Base-by-base conservation (phyloP, 2,329 filamentous ascomycete species). In the Biscogniauxia marginata region DNA sequence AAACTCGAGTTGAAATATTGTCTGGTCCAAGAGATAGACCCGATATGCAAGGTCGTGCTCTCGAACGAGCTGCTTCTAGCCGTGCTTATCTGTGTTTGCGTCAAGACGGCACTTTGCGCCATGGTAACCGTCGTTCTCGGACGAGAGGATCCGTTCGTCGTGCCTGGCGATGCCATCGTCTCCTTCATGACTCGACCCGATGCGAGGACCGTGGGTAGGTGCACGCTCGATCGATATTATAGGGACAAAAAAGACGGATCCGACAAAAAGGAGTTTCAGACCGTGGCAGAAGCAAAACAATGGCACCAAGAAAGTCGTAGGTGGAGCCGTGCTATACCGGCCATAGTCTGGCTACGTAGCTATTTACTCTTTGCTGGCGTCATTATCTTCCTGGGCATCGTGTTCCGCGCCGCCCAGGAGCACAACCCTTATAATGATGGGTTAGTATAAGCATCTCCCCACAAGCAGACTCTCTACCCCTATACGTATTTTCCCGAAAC, bases 111-210 rank as follows among this genome's bases (percentile, higher is more conserved):
- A 5, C 20, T 43, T 23, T 51, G 49, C 20, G 13, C 22, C 8
- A 23, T 44, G 9, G 39, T 52, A 7, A 46, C 30, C 39, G 6
- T 52, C 16, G 20, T 52, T 4, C 39, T 52, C 9, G 13, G 21
- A 7, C 7, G n/a, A 18, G 43, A 45, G 13, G 22, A 46, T 7
- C 18, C 52, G 20, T 20, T 54, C 7, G 52, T 54, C 13, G 21
- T 44, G 13, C 25, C 34, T 8, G 52, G 52, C 21, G 52, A 54
- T 46, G 52, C 52, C 9, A 54, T 54, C 19, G 53, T 25, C 9
- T 50, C 47, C 19, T 50, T 50, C 43, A 55, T 55, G 19, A 22
- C n/a, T 7, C 30, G 19, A 7, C 49, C 53, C 7, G 48, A 50
- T 23, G 13, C n/a, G 20, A 16, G 11, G 16, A 51, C 49, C 4